Percentiles rank a stretch among this genome's conserved stretches.
Conservation (phyloP, 2,329 filamentous ascomycete species). For the Aspergillus brunneoviolaceus region DNA sequence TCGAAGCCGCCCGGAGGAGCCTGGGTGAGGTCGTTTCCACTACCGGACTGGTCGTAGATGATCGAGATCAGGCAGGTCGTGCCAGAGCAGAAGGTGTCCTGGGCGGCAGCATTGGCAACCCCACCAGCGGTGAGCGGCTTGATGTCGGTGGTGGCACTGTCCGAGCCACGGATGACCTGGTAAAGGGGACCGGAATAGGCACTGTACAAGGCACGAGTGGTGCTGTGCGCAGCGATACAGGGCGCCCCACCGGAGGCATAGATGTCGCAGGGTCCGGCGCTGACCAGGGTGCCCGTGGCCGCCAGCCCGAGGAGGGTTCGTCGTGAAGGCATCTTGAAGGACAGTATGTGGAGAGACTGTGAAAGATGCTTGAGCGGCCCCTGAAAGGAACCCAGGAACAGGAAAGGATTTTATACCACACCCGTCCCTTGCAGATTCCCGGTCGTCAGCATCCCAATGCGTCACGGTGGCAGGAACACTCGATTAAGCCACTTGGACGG, state of each 20-base stretch:
- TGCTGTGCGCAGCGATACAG: slow-evolving; percentile 65
- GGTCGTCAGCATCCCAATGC: no score
- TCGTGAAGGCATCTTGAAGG: slow-evolving; percentile 33
- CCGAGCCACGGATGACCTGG: slow-evolving; percentile 58
- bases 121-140: slow-evolving; percentile 57
- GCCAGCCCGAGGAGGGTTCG: slow-evolving; percentile 33
- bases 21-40: slow-evolving; percentile 62
- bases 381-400: not conserved
- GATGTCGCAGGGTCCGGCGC: slow-evolving; percentile 61
- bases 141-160: slow-evolving; percentile 49
- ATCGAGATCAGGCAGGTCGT: slow-evolving; percentile 64
- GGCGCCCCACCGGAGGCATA: slow-evolving; percentile 59
- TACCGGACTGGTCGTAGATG: slow-evolving; percentile 67
- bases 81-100: slow-evolving; percentile 60
- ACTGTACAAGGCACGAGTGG: slow-evolving; percentile 62
- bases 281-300: slow-evolving; percentile 42
- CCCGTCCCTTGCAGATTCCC: no score
- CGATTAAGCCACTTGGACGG: not conserved
- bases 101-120: slow-evolving; percentile 60
- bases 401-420: not conserved
- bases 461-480: not conserved
- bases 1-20: slow-evolving; percentile 59
- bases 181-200: slow-evolving; percentile 57
- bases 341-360: slow-evolving; percentile 9
- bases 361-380: not conserved